These are phyloP conservation scores for Chaetomium strumarium DNA, from an alignment of 2,329 filamentous ascomycete species.

Conservation along the genomic window DNA sequence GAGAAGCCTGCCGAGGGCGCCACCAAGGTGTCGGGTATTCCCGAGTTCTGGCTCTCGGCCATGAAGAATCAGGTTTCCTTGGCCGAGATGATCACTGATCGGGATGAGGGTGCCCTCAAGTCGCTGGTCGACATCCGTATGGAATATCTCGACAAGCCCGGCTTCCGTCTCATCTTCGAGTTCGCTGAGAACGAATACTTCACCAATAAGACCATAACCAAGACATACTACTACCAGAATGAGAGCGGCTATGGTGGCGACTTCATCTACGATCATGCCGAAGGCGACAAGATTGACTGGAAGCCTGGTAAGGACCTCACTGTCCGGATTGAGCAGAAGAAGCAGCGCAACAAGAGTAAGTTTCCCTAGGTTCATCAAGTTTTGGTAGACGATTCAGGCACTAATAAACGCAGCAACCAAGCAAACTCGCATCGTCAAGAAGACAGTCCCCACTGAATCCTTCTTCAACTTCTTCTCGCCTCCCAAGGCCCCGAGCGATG, in stretches of 20 bases:
- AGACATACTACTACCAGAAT: slow-evolving; percentile 99
- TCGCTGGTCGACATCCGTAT: slow-evolving; percentile 88
- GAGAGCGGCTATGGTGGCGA: slow-evolving; percentile 98
- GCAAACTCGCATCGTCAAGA: slow-evolving; percentile 98
- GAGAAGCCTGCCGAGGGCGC: slow-evolving; percentile 51
- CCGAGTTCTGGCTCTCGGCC: slow-evolving; percentile 98
- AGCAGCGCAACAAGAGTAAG: slow-evolving; percentile 99
- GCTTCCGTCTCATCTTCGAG: slow-evolving; percentile 97
- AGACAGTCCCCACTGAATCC: slow-evolving; percentile 95
- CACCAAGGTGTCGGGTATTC: slow-evolving; percentile 65
- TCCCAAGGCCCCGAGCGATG: slow-evolving; percentile 76
- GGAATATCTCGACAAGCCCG: slow-evolving; percentile 98
- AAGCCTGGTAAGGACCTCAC: slow-evolving; percentile 89
- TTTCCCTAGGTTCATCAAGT: neutral
- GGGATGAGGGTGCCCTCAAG: slow-evolving; percentile 90
- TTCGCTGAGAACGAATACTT: slow-evolving; percentile 95
- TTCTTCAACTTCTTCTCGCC: slow-evolving; percentile 99
- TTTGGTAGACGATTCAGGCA: neutral
- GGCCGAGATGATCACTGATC: slow-evolving; percentile 97
- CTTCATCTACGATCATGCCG: slow-evolving; percentile 98
- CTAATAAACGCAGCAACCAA: slow-evolving; percentile 70
- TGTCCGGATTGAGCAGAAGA: slow-evolving; percentile 95
- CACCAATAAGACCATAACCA: slow-evolving; percentile 93
- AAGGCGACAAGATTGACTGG: slow-evolving; percentile 98
- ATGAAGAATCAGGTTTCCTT: slow-evolving; percentile 99